phyloP scores from a whole-genome alignment of 2,329 filamentous ascomycete species.

The Fusarium avenaceum region DNA sequence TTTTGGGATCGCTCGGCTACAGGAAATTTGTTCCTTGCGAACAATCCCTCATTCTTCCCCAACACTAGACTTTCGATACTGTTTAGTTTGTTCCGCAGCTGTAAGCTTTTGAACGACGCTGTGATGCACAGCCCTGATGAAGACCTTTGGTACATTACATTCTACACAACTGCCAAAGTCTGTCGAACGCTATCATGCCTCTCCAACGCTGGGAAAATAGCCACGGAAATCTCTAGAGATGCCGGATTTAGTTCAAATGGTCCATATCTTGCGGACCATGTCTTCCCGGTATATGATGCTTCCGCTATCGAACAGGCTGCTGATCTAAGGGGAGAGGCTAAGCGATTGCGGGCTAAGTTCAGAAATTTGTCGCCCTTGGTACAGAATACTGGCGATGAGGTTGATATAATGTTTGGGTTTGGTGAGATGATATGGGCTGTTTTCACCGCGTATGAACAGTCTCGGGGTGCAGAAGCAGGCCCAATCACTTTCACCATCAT shows the following conservation, averaged over 20 bases:
- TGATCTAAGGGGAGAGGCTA: conserved; percentile 9
- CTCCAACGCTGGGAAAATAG: conserved; percentile 23
- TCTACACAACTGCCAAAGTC: conserved; percentile 23
- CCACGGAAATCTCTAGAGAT: not conserved
- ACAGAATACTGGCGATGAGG: not conserved
- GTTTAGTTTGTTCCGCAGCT: conserved; percentile 4
- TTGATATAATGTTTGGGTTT: conserved; percentile 13
- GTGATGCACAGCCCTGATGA: not conserved
- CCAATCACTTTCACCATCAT: not conserved
- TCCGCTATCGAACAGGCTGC: conserved; percentile 4
- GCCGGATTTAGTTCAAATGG: not conserved
- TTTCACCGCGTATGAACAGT: conserved; percentile 4
- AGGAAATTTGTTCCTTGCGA: not conserved
- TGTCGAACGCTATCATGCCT: conserved; percentile 20
- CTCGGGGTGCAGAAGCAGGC: not conserved
- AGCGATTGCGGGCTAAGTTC: conserved; percentile 1
- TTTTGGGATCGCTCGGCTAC: conserved; percentile 14
- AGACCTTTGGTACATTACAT: conserved; percentile 18
- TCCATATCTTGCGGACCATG: not conserved
- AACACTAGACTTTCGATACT: not conserved
- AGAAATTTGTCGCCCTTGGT: conserved; percentile 2
- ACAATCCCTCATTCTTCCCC: not conserved
- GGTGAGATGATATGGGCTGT: conserved; percentile 25
- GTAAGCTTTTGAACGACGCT: conserved; percentile 10
- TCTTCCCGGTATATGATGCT: not conserved